Evolutionary conservation across 768 basidiomycete species (phyloP).

Genomic region (Gyrodon lividus): DNA sequence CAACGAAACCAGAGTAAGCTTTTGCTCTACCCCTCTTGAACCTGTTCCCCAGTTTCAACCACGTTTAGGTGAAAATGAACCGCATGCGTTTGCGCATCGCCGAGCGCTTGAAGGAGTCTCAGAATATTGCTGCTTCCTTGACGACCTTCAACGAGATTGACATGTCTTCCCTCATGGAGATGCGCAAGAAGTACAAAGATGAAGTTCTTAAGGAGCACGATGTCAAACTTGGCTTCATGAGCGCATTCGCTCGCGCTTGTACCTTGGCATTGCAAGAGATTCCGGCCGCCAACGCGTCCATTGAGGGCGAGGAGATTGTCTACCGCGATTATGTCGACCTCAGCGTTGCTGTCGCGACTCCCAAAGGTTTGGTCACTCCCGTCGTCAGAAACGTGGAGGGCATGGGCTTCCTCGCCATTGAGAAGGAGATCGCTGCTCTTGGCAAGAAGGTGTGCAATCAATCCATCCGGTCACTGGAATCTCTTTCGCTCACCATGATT

Average conservation of each 20-base stretch:
- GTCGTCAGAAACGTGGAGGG: constrained; percentile 88
- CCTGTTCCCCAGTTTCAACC: constrained; percentile 1
- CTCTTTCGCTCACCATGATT: constrained; percentile 8
- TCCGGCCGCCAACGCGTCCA: constrained; percentile 89
- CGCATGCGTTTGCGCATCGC: constrained; percentile 97
- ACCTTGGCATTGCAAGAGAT: constrained; percentile 86
- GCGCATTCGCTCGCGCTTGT: constrained; percentile 89
- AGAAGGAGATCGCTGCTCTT: constrained; percentile 86
- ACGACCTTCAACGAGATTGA: constrained; percentile 99
- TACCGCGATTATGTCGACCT: constrained; percentile 92
- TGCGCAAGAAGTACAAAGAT: constrained; percentile 95
- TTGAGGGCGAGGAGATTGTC: constrained; percentile 92
- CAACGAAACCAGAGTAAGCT: constrained; percentile 79
- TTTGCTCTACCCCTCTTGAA: background rate
- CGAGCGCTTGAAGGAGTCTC: constrained; percentile 96
- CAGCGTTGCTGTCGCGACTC: constrained; percentile 94
- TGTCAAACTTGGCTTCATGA: constrained; percentile 98
- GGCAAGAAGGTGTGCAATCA: constrained; percentile 73
- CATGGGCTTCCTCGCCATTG: constrained; percentile 87
- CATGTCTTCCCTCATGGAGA: constrained; percentile 92
- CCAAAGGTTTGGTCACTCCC: constrained; percentile 96
- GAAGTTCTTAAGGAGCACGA: constrained; percentile 85
- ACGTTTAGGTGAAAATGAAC: constrained; percentile 88
- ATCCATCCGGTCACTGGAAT: background rate
- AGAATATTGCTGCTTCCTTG: constrained; percentile 93